Conservation (phyloP, 805 yeast genomes). For the Candida quercuum region DNA sequence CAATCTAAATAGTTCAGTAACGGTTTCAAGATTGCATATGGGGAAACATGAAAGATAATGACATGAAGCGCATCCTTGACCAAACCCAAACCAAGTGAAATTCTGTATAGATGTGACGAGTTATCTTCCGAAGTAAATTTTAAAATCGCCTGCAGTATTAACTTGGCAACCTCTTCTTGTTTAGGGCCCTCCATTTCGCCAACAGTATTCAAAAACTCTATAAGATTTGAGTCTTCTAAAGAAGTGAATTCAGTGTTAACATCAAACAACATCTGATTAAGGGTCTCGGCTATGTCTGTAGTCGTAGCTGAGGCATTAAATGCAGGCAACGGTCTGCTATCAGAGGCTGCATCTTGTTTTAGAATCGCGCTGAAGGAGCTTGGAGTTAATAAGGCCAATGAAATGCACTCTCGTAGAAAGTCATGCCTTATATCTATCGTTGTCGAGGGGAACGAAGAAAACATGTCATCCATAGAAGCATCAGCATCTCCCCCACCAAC, state of each 20-base stretch:
- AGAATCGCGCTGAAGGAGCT: constrained; percentile 28
- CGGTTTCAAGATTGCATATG: constrained; percentile 37
- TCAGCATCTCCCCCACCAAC: constrained; percentile 13
- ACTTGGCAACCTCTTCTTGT: constrained; percentile 39
- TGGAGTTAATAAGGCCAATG: constrained; percentile 32
- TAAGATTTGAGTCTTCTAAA: constrained; percentile 48
- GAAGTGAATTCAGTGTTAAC: constrained; percentile 44
- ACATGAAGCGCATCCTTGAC: constrained; percentile 36
- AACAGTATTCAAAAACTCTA: constrained; percentile 44
- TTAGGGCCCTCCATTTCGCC: constrained; percentile 39
- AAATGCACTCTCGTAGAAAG: constrained; percentile 40
- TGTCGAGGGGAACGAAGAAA: constrained; percentile 44
- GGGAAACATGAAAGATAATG: constrained; percentile 39
- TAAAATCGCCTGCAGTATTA: constrained; percentile 26
- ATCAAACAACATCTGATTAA: constrained; percentile 28
- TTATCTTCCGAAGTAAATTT: constrained; percentile 37
- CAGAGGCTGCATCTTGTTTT: constrained; percentile 35
- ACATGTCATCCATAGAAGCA: constrained; percentile 38
- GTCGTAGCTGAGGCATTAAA: constrained; percentile 4
- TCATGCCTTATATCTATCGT: constrained; percentile 46
- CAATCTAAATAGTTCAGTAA: constrained; percentile 48
- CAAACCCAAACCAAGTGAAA: constrained; percentile 46
- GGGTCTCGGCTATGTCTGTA: constrained; percentile 22
- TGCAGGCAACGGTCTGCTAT: constrained; percentile 25
- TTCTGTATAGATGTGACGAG: constrained; percentile 38